A percentile compares a stretch with the other conserved stretches of the same genome.
Evolutionary conservation across 345 rosid species (phyloP).

Genomic region (Salix dunnii): DNA sequence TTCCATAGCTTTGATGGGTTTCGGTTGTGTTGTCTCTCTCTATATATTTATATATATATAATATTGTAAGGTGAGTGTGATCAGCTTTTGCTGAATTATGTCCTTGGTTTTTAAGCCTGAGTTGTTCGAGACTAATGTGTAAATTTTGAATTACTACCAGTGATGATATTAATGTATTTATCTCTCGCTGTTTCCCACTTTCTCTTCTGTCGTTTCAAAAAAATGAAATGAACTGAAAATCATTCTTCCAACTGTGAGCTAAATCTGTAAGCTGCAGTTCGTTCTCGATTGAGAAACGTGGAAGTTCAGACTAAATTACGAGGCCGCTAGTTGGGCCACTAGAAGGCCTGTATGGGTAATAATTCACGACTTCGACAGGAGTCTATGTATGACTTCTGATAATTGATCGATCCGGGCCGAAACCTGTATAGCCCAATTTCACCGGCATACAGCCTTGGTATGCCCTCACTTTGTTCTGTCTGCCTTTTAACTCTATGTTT

Average conservation of each 20-base stretch:
- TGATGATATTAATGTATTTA: not conserved
- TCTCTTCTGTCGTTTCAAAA: not conserved
- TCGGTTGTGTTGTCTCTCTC: not conserved
- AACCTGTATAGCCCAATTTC: not conserved
- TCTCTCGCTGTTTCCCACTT: not conserved
- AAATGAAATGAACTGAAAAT: too few species aligned
- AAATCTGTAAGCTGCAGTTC: too few species aligned
- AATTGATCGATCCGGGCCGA: not conserved
- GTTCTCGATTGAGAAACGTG: too few species aligned
- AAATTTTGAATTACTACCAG: not conserved
- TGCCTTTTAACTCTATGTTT: too few species aligned
- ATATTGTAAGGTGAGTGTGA: constrained; percentile 5
- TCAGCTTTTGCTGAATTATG: constrained; percentile 21
- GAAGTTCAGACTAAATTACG: not conserved
- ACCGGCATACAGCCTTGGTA: too few species aligned
- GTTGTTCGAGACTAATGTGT: constrained; percentile 10
- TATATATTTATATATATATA: too few species aligned
- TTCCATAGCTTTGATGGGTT: not conserved
- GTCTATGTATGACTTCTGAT: not conserved
- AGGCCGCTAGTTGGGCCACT: not conserved
- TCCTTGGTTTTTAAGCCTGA: not conserved
- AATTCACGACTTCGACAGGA: not conserved
- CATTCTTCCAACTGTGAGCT: too few species aligned
- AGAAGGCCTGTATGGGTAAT: not conserved
- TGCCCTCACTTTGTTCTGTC: not conserved